Evolutionary conservation across 768 basidiomycete genomes (phyloP).

Genomic region (Boletus pseudopeckii): DNA sequence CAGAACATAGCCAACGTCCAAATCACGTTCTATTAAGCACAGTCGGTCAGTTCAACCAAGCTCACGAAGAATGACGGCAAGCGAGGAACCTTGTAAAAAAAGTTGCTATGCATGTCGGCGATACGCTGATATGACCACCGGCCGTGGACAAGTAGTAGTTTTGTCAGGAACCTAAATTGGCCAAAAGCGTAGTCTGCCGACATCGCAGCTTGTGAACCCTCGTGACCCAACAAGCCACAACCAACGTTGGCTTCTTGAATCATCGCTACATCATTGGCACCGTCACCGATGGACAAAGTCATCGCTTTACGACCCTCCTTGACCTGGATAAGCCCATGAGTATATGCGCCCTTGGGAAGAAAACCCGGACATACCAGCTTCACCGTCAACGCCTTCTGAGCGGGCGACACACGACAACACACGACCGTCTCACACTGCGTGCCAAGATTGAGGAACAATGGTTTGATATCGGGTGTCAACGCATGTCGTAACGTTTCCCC

Average conservation of each 20-base stretch:
- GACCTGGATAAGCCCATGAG: constrained; percentile 48
- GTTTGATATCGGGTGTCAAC: constrained; percentile 71
- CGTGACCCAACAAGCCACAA: constrained; percentile 88
- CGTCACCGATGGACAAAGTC: constrained; percentile 96
- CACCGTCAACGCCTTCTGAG: constrained; percentile 97
- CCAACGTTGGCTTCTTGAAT: constrained; percentile 99
- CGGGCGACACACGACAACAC: constrained; percentile 95
- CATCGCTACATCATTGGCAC: constrained; percentile 99
- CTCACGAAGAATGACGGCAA: background rate
- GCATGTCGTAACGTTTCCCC: constrained; percentile 89
- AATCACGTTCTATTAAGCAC: constrained; percentile 64
- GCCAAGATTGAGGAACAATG: constrained; percentile 84
- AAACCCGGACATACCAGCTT: constrained; percentile 59
- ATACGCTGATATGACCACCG: constrained; percentile 96
- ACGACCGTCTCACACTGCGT: constrained; percentile 98
- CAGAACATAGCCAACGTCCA: constrained; percentile 95
- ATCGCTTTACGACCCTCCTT: constrained; percentile 95
- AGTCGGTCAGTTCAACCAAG: background rate
- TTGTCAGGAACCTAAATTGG: constrained; percentile 92
- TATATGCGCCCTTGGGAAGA: background rate
- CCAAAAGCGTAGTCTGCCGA: constrained; percentile 98
- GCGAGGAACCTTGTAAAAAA: constrained; percentile 83
- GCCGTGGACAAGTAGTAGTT: constrained; percentile 89
- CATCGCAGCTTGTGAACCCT: constrained; percentile 98
- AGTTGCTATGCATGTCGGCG: constrained; percentile 96